Evolutionary conservation across 2,329 filamentous ascomycete genomes (phyloP).

Genomic region (Colletotrichum caudatum): DNA sequence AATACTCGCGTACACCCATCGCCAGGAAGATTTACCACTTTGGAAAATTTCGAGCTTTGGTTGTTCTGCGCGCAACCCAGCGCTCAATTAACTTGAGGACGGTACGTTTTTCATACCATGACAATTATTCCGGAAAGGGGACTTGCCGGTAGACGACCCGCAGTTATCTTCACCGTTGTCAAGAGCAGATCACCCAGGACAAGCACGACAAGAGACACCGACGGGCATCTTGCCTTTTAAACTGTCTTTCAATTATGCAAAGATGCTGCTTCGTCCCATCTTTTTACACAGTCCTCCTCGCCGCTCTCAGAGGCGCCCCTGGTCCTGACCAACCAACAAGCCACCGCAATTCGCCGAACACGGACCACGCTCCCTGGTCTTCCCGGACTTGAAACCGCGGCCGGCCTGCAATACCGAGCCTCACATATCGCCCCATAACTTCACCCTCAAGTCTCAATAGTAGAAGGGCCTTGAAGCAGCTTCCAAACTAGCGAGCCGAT

Average conservation of each 20-base stretch:
- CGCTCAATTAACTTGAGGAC: not conserved
- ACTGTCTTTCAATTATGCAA: conserved; percentile 8
- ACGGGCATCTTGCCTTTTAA: conserved; percentile 11
- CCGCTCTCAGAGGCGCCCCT: not conserved
- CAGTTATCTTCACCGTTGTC: not conserved
- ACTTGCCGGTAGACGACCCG: not conserved
- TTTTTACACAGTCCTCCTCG: not conserved
- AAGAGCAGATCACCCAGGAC: not conserved
- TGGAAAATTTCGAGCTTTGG: not conserved
- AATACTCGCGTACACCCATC: not conserved
- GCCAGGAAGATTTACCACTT: not conserved
- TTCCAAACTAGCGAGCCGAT: not conserved
- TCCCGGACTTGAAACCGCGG: conserved; percentile 26
- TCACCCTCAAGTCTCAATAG: conserved; percentile 22
- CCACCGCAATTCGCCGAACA: conserved; percentile 9
- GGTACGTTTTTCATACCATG: not conserved
- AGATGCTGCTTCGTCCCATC: not conserved
- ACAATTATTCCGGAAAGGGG: not conserved
- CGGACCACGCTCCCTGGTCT: conserved; percentile 14
- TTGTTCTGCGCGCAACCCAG: not conserved
- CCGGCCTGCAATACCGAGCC: conserved; percentile 17
- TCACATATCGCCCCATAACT: conserved; percentile 26
- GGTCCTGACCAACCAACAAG: conserved; percentile 3
- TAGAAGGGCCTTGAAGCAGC: conserved; percentile 4
- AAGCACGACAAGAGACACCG: conserved; percentile 4